Conservation (phyloP, 306 rosid species). For the Bauhinia variegata region DNA sequence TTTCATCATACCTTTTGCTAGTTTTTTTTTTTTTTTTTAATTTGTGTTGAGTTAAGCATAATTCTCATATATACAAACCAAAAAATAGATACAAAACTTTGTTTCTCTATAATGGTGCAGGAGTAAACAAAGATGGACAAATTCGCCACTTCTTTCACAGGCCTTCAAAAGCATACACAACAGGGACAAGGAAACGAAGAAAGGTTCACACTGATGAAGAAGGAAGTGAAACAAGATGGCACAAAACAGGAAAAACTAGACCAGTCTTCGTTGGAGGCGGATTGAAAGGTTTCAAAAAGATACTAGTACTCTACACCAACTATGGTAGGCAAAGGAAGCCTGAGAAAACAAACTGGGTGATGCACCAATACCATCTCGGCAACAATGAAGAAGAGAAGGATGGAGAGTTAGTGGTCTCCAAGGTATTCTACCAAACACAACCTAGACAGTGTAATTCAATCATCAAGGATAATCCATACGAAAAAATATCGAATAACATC, state of each 20-base stretch:
- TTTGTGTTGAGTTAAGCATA: neutral
- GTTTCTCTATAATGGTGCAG: slow-evolving; percentile 43
- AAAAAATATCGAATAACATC: slow-evolving; percentile 17
- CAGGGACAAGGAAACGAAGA: slow-evolving; percentile 86
- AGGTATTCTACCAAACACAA: slow-evolving; percentile 85
- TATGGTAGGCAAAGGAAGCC: slow-evolving; percentile 78
- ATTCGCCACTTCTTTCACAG: slow-evolving; percentile 89
- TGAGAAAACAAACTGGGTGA: slow-evolving; percentile 87
- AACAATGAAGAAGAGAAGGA: slow-evolving; percentile 81
- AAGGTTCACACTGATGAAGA: slow-evolving; percentile 82
- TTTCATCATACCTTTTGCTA: neutral
- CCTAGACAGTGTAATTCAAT: slow-evolving; percentile 75
- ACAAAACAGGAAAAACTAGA: slow-evolving; percentile 94
- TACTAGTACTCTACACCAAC: slow-evolving; percentile 88
- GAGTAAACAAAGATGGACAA: slow-evolving; percentile 85
- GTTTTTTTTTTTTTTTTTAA: neutral
- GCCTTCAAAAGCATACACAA: slow-evolving; percentile 94
- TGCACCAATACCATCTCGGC: slow-evolving; percentile 96
- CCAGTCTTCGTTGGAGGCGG: slow-evolving; percentile 47
- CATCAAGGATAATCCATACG: slow-evolving; percentile 48
- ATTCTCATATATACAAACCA: neutral
- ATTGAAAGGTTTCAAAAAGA: slow-evolving; percentile 84
- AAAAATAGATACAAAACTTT: neutral
- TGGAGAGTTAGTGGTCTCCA: slow-evolving; percentile 82
- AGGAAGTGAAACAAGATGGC: slow-evolving; percentile 94